Base-by-base conservation (phyloP, 768 basidiomycete species). In the Boletus reticuloceps region DNA sequence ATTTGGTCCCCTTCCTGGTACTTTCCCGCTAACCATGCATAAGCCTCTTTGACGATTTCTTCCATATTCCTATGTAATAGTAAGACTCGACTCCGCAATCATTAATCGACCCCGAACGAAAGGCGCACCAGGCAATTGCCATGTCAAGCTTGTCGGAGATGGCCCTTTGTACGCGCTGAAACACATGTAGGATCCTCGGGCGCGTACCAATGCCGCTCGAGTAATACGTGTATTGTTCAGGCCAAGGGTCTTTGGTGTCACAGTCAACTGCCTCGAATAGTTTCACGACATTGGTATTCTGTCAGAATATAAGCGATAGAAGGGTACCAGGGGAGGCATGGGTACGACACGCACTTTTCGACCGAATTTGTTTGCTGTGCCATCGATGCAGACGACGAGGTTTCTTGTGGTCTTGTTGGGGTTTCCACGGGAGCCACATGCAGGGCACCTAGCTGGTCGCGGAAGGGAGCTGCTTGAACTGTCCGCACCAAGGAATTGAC, bases 251-350 rank as follows among this genome's bases (percentile, higher is more conserved):
- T 14, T 29, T 54, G 34, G n/a, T 48, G 27, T 54, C 53, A 25
- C 47, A 54, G 40, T 54, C 47, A 13, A 54, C 40, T 4, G 53
- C 53, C 31, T 54, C 53, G 34, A 54, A 54, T 37, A 54, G 34
- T 40, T 54, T 54, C 47, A 54, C 53, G 19, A 54, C 53, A 43
- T 54, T 54, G 19, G 53, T 54, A 42, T 54, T 54, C 53, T 54
- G 40, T 42, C 12, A 5, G 34, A 31, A 34, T 38, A 42, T 54
- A 16, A 32, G 14, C 19, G 22, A 20, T 13, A n/a, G 11, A 27
- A 25, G 5, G 25, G n/a, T 2, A 27, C 32, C 12, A 14, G 41
- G 11, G 2, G 14, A 19, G 20, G 39, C 5, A 34, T 20, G 3
- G 6, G 16, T 4, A 12, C 16, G 14, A 27, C 14, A 47, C 53